Conservation (phyloP, 1,284 basidiomycete species). For the Leccinum subfulvum region DNA sequence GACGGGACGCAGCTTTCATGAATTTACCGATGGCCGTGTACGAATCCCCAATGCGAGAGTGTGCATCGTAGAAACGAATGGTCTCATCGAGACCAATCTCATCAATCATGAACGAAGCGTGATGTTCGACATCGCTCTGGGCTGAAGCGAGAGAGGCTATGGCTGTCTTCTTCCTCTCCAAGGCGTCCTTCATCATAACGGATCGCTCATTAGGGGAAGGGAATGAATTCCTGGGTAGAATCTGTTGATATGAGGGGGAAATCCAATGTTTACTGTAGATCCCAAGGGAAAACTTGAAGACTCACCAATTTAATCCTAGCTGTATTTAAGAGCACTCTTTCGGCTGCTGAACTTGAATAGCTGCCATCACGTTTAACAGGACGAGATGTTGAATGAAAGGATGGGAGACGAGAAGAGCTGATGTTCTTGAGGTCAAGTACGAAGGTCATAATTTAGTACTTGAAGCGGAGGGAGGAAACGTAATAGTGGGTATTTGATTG, state of each 20-base stretch:
- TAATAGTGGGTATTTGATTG: no score
- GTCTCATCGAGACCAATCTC: not conserved
- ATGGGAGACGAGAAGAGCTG: no score
- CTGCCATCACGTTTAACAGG: no score
- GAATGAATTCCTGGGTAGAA: not conserved
- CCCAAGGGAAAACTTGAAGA: no score
- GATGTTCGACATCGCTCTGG: not conserved
- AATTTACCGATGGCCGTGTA: not conserved
- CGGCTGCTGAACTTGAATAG: no score
- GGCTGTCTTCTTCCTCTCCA: not conserved
- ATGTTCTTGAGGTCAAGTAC: not conserved
- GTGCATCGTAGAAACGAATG: not conserved
- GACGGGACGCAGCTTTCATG: not conserved
- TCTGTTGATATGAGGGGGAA: no score
- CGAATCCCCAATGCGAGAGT: not conserved
- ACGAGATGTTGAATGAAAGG: no score
- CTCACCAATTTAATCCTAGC: no score
- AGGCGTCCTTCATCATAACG: not conserved
- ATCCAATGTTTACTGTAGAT: no score
- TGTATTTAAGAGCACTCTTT: no score
- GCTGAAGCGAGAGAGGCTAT: not conserved
- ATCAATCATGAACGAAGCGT: not conserved
- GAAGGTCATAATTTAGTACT: no score
- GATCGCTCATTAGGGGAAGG: not conserved
- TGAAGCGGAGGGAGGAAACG: no score